Conservation (phyloP, 2,329 filamentous ascomycete species). For the Cercospora sp. region DNA sequence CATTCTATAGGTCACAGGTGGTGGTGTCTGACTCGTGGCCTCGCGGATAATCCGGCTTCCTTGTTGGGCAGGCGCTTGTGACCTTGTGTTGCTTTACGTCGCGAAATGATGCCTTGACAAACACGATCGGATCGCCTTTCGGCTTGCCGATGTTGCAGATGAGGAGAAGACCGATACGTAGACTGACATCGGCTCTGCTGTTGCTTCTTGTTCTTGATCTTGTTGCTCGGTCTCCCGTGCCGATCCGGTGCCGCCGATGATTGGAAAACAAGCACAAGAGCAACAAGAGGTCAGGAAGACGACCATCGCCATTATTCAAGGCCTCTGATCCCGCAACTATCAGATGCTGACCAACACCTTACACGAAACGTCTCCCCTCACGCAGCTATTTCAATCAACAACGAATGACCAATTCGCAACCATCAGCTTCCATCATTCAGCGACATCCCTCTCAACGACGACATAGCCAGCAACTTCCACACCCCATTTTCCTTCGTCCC, state of each 20-base stretch:
- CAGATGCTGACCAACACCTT: too few species aligned
- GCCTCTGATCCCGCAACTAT: too few species aligned
- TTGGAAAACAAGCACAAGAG: too few species aligned
- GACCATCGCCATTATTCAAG: too few species aligned
- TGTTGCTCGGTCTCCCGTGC: too few species aligned
- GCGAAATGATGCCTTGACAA: background rate
- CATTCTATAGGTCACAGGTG: background rate
- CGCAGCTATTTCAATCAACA: background rate
- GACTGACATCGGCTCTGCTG: background rate
- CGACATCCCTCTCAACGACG: constrained; percentile 1
- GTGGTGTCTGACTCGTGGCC: background rate
- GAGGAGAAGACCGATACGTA: background rate
- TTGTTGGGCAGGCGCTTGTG: background rate
- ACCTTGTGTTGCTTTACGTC: background rate
- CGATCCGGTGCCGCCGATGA: too few species aligned
- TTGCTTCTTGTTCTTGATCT: too few species aligned
- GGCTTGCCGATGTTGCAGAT: background rate
- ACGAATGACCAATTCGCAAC: background rate
- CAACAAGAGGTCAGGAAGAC: too few species aligned
- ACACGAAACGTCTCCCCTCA: too few species aligned
- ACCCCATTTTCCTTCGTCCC: background rate
- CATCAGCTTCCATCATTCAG: background rate
- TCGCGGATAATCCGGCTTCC: background rate
- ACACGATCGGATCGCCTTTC: background rate
- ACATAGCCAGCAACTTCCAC: constrained; percentile 15